Conservation (phyloP, 345 rosid genomes). For the Populus deltoides region DNA sequence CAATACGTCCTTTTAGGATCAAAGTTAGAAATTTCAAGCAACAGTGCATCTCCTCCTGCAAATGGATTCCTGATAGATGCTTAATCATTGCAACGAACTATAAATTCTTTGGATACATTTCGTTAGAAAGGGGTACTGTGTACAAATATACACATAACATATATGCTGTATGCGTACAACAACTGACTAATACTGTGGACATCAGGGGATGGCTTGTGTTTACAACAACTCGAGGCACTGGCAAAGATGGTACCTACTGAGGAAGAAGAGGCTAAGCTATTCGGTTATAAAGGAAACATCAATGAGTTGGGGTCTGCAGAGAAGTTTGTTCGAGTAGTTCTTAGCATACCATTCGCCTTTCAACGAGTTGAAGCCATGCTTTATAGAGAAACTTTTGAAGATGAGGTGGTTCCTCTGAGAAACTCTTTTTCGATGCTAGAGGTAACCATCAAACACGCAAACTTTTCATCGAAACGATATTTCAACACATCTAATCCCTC, state of each 20-base stretch:
- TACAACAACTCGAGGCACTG: slow-evolving; percentile 87
- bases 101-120: not conserved
- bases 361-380: slow-evolving; percentile 85
- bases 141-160: not conserved
- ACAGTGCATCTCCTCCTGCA: not conserved
- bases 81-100: not conserved
- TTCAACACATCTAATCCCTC: not conserved
- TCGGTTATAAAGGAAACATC: slow-evolving; percentile 60
- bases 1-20: not conserved
- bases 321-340: slow-evolving; percentile 58
- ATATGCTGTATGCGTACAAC: not conserved
- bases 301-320: slow-evolving; percentile 88
- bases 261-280: slow-evolving; percentile 80
- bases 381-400: slow-evolving; percentile 80
- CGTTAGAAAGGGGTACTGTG: not conserved
- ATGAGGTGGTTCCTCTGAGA: slow-evolving; percentile 81
- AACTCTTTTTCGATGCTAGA: slow-evolving; percentile 88
- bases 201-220: slow-evolving; percentile 66
- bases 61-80: not conserved
- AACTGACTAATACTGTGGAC: not conserved
- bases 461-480: not conserved
- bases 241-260: slow-evolving; percentile 87
- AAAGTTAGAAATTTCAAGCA: not conserved
- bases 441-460: slow-evolving; percentile 32
- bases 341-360: slow-evolving; percentile 66